These are phyloP conservation scores for Petunia secreta DNA, from an alignment of 257 asterid species.

Conservation along the genomic window DNA sequence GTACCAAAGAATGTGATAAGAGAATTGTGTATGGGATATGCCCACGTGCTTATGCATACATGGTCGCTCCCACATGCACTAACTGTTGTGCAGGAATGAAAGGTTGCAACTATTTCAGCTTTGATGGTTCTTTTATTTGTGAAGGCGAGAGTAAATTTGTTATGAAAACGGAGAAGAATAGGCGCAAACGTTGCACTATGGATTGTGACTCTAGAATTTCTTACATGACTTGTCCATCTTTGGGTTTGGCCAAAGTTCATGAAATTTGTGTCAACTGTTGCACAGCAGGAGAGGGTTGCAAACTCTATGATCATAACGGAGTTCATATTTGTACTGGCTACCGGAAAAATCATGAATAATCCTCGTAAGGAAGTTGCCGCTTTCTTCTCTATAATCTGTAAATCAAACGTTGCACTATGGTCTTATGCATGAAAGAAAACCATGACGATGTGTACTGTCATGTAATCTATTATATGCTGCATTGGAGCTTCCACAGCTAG, in stretches of 20 bases:
- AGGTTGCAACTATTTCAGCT: neutral
- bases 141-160: too few relatives aligned
- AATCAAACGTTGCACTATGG: too few relatives aligned
- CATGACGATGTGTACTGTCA: too few relatives aligned
- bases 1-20: neutral
- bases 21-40: neutral
- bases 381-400: too few relatives aligned
- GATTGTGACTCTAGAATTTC: neutral
- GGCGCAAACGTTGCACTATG: conserved; percentile 17
- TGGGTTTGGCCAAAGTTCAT: neutral
- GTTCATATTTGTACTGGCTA: conserved; percentile 15
- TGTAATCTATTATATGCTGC: too few relatives aligned
- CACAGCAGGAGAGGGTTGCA: conserved; percentile 20
- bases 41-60: neutral
- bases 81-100: neutral
- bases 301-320: conserved; percentile 4
- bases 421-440: too few relatives aligned
- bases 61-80: neutral
- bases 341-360: too few relatives aligned
- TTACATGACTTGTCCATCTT: conserved; percentile 34
- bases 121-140: neutral
- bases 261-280: conserved; percentile 34
- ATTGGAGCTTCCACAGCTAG: too few relatives aligned
- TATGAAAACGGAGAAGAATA: neutral
- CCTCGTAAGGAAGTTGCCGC: too few relatives aligned